Percentiles rank a stretch among this genome's conserved stretches.
phyloP scores from a whole-genome alignment of 768 basidiomycete species.

The Boletus bicolor region DNA sequence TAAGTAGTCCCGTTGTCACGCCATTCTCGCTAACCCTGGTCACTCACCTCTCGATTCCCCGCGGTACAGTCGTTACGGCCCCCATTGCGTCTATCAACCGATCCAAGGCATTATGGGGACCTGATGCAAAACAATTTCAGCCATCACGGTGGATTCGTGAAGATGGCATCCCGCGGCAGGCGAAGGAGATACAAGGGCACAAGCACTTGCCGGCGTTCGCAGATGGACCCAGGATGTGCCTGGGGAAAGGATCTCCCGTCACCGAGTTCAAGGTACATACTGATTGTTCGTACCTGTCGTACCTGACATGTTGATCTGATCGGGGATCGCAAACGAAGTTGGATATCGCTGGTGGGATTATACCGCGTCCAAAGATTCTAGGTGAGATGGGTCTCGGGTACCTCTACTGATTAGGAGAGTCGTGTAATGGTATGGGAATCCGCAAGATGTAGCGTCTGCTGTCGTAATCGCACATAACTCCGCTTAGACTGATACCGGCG shows the following conservation, averaged over 20 bases:
- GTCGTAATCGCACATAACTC: not conserved
- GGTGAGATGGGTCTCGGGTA: constrained; percentile 15
- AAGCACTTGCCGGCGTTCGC: constrained; percentile 28
- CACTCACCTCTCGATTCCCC: constrained; percentile 40
- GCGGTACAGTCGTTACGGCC: constrained; percentile 44
- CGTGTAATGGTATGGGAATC: not conserved
- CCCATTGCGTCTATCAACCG: constrained; percentile 49
- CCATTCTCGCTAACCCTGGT: constrained; percentile 34
- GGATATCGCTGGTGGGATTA: constrained; percentile 23
- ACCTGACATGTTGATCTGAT: too few relatives aligned
- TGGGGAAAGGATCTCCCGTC: constrained; percentile 29
- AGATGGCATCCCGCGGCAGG: constrained; percentile 24
- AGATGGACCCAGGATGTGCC: constrained; percentile 29
- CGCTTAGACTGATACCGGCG: not conserved
- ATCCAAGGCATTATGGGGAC: constrained; percentile 57
- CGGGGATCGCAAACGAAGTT: constrained; percentile 36
- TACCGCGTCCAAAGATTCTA: constrained; percentile 36
- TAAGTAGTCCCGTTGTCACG: constrained; percentile 44
- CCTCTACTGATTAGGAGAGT: constrained; percentile 7
- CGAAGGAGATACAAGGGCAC: constrained; percentile 34
- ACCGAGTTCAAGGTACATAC: constrained; percentile 24
- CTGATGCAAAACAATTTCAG: constrained; percentile 52
- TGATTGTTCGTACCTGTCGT: not conserved
- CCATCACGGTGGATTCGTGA: constrained; percentile 60
- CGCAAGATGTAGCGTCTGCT: not conserved